These are phyloP conservation scores for Letharia lupina DNA, from an alignment of 495 filamentous ascomycete species.

Conservation along the genomic window DNA sequence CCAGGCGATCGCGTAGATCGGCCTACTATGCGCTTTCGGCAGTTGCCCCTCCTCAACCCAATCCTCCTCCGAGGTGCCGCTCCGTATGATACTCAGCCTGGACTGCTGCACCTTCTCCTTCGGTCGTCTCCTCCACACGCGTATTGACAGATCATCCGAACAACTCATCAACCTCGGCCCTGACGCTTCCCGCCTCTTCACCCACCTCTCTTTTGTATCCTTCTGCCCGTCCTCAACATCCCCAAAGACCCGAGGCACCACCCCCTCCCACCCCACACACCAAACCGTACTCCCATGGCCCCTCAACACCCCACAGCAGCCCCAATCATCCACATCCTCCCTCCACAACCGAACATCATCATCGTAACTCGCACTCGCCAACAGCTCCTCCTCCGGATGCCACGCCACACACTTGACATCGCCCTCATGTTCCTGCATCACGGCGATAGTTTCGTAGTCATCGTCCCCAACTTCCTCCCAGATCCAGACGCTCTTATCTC, in stretches of 20 bases:
- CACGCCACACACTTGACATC: conserved; percentile 92
- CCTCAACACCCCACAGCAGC: conserved; percentile 70
- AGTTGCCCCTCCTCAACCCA: conserved; percentile 69
- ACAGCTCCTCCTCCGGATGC: conserved; percentile 72
- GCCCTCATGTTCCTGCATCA: conserved; percentile 85
- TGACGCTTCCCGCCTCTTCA: conserved; percentile 35
- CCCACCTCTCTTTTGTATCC: conserved; percentile 34
- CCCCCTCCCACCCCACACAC: conserved; percentile 71
- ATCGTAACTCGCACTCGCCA: conserved; percentile 86
- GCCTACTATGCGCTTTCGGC: conserved; percentile 65
- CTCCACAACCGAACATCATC: conserved; percentile 82
- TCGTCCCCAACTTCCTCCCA: conserved; percentile 95
- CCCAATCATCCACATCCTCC: conserved; percentile 90
- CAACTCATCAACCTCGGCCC: conserved; percentile 65
- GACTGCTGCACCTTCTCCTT: conserved; percentile 43
- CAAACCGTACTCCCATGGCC: conserved; percentile 80
- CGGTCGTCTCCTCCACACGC: conserved; percentile 64
- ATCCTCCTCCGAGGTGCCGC: conserved; percentile 59
- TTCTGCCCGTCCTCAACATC: background rate
- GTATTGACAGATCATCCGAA: conserved; percentile 68
- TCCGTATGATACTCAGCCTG: conserved; percentile 75
- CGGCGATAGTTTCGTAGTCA: conserved; percentile 92
- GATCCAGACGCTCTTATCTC: conserved; percentile 97
- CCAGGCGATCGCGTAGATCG: conserved; percentile 77
- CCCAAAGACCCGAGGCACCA: background rate